Percentiles rank a stretch among this genome's conserved stretches.
Conservation (phyloP, 768 basidiomycete genomes). For the Gloeophyllum trabeum region DNA sequence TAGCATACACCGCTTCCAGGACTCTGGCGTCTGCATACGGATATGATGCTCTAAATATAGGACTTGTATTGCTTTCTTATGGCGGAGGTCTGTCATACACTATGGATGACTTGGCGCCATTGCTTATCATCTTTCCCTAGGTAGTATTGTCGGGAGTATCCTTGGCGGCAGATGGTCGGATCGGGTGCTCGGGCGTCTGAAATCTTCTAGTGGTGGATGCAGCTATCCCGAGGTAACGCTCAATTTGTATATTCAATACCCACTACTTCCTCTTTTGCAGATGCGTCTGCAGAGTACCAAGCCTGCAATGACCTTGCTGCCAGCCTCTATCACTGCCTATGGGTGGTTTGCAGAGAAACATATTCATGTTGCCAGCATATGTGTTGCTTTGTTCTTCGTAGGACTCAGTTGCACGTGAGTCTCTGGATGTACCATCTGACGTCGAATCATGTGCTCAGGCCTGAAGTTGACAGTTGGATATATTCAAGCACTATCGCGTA, state of each 20-base stretch:
- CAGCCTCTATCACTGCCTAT: slow-evolving; percentile 52
- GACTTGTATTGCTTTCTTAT: slow-evolving; percentile 65
- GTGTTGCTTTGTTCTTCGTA: slow-evolving; percentile 57
- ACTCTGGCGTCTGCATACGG: slow-evolving; percentile 54
- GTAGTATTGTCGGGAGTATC: slow-evolving; percentile 40
- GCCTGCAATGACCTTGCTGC: slow-evolving; percentile 44
- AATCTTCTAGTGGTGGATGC: slow-evolving; percentile 30
- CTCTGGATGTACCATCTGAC: neutral
- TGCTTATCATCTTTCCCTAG: slow-evolving; percentile 13
- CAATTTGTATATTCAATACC: too few species aligned
- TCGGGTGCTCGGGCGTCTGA: slow-evolving; percentile 27
- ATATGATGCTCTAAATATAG: slow-evolving; percentile 60
- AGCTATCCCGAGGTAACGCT: slow-evolving; percentile 62
- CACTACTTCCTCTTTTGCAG: slow-evolving; percentile 30
- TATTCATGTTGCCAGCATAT: slow-evolving; percentile 53
- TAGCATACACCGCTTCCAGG: slow-evolving; percentile 65
- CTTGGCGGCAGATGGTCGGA: slow-evolving; percentile 54
- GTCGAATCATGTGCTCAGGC: slow-evolving; percentile 1
- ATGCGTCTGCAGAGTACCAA: slow-evolving; percentile 63
- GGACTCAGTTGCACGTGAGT: slow-evolving; percentile 70
- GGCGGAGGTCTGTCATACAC: slow-evolving; percentile 49
- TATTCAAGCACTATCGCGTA: slow-evolving; percentile 72
- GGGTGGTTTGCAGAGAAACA: slow-evolving; percentile 66
- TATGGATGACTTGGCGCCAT: neutral
- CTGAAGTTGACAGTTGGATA: slow-evolving; percentile 40